These are phyloP conservation scores for Blastobotrys buckinghamii DNA, from an alignment of 1,139 yeast genomes.

Conservation along the genomic window DNA sequence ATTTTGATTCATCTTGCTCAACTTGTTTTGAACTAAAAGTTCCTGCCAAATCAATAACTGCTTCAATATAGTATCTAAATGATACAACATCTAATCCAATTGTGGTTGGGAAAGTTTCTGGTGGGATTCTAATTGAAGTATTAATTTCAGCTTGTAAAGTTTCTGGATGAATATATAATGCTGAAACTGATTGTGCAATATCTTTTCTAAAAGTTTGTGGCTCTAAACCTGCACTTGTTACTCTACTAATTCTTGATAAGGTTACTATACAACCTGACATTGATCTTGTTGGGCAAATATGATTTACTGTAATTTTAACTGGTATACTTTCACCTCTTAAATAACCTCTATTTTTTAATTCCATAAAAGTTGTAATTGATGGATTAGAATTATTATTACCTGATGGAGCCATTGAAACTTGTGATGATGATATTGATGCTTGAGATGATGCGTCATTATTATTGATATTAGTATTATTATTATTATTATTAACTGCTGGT, in stretches of 20 bases:
- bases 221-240: constrained; percentile 49
- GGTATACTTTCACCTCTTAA: constrained; percentile 76
- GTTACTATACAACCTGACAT: constrained; percentile 77
- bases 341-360: constrained; percentile 63
- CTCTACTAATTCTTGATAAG: constrained; percentile 71
- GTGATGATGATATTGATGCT: constrained; percentile 1
- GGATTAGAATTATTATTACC: background rate
- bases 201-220: constrained; percentile 81
- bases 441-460: background rate
- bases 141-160: constrained; percentile 53
- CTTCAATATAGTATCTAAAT: constrained; percentile 82
- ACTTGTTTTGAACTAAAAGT: constrained; percentile 35
- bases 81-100: constrained; percentile 67
- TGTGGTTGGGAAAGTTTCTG: constrained; percentile 83
- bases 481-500: background rate
- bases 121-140: constrained; percentile 66
- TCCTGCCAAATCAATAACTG: constrained; percentile 61
- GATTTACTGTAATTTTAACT: constrained; percentile 57
- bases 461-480: background rate
- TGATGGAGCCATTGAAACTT: background rate
- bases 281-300: constrained; percentile 64
- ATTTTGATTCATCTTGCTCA: constrained; percentile 6
- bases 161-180: constrained; percentile 70
- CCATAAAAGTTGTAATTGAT: constrained; percentile 41
- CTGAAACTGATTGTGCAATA: constrained; percentile 68